Base-by-base conservation (phyloP, 495 filamentous ascomycete species). In the Ascobolus immersus region DNA sequence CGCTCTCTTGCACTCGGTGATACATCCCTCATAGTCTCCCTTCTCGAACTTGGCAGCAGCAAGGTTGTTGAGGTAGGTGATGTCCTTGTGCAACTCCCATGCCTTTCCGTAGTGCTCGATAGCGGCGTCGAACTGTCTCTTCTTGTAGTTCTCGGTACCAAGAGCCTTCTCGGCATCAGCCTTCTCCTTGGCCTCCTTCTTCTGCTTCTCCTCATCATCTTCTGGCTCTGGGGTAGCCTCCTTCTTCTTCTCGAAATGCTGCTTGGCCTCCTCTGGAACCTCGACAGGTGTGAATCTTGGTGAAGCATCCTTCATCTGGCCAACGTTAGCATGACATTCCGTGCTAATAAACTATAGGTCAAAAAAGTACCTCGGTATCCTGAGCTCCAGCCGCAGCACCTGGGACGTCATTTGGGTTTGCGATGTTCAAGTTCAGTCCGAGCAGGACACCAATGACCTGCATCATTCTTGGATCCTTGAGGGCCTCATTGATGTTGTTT, bases 61-160 rank as follows among this genome's bases (percentile, higher is more conserved):
- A 17, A 81, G 63, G 55, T 99, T 99, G 59, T 90, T 94, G 40
- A 94, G 60, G 53, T 94, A 99, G 10, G 81, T 86, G 47, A 94
- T 82, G 42, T 99, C 86, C 61, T 92, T 81, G 67, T 82, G 59
- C 29, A 84, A 41, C 31, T 82, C 76, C 89, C 89, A 99, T 2
- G 86, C 86, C 51, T 89, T 91, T 46, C 57, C 64, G 58, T 99
- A 99, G 59, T 99, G 81, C 52, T 77, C 69, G 45, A 94, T 90
- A 27, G 86, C 86, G 45, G 71, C 67, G 44, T 93, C 89, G 37
- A 94, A 86, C 46, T 92, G 68, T 44, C 80, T 69, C 67, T 93
- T 91, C 70, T 94, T 99, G 62, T 99, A 99, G 48, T 71, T 71
- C 42, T 90, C 77, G 17, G 81, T 99, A 36, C 86, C 86, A 31